Percentiles rank a stretch among this genome's conserved stretches.
These are phyloP conservation scores for Lasiodiplodia citricola DNA, from an alignment of 2,329 filamentous ascomycete species.

Conservation along the genomic window DNA sequence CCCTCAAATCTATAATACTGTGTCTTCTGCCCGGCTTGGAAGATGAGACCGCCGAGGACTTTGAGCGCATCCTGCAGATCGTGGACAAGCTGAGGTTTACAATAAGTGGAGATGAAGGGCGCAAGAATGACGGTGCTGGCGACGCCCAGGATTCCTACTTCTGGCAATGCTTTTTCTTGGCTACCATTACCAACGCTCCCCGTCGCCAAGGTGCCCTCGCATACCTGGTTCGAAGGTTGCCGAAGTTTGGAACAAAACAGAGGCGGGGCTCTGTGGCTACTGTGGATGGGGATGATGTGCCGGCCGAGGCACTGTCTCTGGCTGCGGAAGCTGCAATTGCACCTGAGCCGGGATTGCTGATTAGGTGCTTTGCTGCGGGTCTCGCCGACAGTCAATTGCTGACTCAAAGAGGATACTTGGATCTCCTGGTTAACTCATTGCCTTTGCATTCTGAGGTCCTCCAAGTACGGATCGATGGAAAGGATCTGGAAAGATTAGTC, in stretches of 20 bases:
- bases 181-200: conserved; percentile 86
- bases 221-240: conserved; percentile 80
- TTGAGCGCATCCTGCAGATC: conserved; percentile 82
- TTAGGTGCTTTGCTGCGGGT: conserved; percentile 91
- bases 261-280: conserved; percentile 17
- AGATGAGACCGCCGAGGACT: conserved; percentile 96
- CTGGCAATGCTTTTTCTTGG: conserved; percentile 97
- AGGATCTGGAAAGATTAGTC: conserved; percentile 81
- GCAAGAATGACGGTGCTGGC: conserved; percentile 53
- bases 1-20: conserved; percentile 87
- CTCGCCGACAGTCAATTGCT: conserved; percentile 85
- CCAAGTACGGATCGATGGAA: conserved; percentile 72
- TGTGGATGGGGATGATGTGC: conserved; percentile 21
- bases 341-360: conserved; percentile 86
- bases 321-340: conserved; percentile 74
- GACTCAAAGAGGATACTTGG: conserved; percentile 92
- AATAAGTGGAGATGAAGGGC: conserved; percentile 53
- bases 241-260: conserved; percentile 60
- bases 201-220: conserved; percentile 85
- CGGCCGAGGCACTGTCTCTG: conserved; percentile 46
- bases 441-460: conserved; percentile 83
- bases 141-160: conserved; percentile 79
- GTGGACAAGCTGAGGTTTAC: conserved; percentile 73
- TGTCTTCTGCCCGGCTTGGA: conserved; percentile 90
- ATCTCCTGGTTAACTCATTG: conserved; percentile 87